Percentiles rank a stretch among this genome's conserved stretches.
phyloP scores from a whole-genome alignment of 495 filamentous ascomycete species.

The Aspergillus egyptiacus region DNA sequence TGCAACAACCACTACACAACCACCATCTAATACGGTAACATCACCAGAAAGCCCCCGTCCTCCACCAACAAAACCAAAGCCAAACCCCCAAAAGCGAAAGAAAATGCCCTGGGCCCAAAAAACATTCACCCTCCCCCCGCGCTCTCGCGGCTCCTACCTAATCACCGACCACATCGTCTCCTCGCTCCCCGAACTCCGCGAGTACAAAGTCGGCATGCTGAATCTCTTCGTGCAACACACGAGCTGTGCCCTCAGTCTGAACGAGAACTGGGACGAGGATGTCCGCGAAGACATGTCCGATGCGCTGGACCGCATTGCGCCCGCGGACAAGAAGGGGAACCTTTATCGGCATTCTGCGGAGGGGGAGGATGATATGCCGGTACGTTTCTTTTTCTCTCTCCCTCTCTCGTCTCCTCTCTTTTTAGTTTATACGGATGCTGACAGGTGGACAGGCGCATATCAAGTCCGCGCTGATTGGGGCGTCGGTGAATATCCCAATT shows the following conservation, averaged over 20 bases:
- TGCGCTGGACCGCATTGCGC: conserved; percentile 82
- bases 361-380: conserved; percentile 87
- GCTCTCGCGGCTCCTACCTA: conserved; percentile 79
- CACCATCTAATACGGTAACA: background rate
- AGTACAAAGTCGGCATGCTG: conserved; percentile 80
- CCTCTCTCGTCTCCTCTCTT: conserved; percentile 4
- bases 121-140: conserved; percentile 64
- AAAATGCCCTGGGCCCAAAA: conserved; percentile 77
- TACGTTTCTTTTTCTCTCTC: conserved; percentile 24
- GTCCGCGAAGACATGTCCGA: conserved; percentile 87
- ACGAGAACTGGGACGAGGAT: conserved; percentile 91
- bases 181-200: conserved; percentile 65
- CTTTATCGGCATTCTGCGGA: conserved; percentile 87
- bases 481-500: conserved; percentile 84
- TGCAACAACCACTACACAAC: background rate
- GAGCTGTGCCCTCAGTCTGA: conserved; percentile 74
- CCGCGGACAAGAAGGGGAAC: conserved; percentile 62
- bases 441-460: conserved; percentile 63
- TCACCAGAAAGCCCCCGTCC: too few relatives aligned
- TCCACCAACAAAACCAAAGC: background rate
- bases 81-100: background rate
- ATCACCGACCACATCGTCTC: conserved; percentile 67
- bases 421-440: background rate
- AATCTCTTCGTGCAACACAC: conserved; percentile 92
- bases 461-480: conserved; percentile 83